phyloP scores from a whole-genome alignment of 108 stramenopile species.

The Aurantiochytrium sp. region DNA sequence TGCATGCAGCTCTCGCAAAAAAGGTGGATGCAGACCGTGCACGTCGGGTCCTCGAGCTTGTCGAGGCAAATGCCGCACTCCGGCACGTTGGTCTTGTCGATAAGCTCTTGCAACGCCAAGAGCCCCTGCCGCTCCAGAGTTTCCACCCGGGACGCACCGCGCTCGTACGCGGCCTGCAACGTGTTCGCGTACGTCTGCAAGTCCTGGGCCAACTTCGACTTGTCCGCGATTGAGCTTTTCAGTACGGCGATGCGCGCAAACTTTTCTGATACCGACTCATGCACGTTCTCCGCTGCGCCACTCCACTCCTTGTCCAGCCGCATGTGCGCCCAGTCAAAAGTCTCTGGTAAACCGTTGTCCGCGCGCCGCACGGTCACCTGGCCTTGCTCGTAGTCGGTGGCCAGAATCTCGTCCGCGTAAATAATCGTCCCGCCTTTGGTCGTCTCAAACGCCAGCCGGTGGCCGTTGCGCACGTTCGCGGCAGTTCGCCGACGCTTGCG shows the following conservation, averaged over 20 bases:
- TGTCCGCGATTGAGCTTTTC: neutral
- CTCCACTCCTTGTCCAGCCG: no score
- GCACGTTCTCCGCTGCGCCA: neutral
- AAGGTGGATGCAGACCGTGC: conserved; percentile 36
- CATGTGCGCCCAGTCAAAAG: neutral
- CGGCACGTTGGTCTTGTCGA: neutral
- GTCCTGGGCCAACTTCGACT: neutral
- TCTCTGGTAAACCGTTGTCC: neutral
- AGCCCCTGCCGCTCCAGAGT: neutral
- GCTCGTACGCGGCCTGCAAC: neutral
- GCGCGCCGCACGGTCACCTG: neutral
- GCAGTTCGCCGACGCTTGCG: no score
- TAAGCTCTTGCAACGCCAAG: neutral
- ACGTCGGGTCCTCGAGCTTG: neutral
- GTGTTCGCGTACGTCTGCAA: neutral
- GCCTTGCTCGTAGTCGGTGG: neutral
- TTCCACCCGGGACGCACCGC: neutral
- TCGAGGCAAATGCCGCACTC: conserved; percentile 5
- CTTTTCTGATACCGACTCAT: neutral
- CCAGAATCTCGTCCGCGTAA: neutral
- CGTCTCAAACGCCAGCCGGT: no score
- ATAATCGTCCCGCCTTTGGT: neutral
- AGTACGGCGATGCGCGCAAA: neutral
- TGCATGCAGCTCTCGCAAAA: conserved; percentile 45
- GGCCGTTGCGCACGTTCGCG: no score